Base-by-base conservation (phyloP, 2,329 filamentous ascomycete genomes). In the Rachicladosporium sp. region DNA sequence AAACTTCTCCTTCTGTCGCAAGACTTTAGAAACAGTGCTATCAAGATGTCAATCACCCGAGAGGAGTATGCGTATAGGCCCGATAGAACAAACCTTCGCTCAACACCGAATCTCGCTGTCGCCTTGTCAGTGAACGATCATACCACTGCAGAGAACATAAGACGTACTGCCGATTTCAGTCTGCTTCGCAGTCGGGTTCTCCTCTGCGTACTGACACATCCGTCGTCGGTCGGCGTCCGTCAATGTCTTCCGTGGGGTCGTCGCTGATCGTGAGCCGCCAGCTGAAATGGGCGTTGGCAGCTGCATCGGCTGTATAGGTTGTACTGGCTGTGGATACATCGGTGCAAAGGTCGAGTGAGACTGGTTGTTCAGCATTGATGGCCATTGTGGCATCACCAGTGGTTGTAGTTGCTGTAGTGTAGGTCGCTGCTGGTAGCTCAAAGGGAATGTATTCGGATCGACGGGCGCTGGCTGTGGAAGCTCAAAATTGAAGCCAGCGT, bases 21-120 rank as follows among this genome's bases (percentile, higher is more conserved):
- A 64, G 40, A 96, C 91, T 60, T 98, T 98, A 40, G 91, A 98
- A n/a, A 98, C 91, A 36, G 91, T 98, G 66, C 91, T 98, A 60
- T 41, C 54, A 37, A 30, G 35, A 13, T 10, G 15, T 11, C 10
- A 12, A 19, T 11, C 21, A 19, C 32, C 3, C 35, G 31, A 43
- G 37, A 33, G 46, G 46, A 40, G n/a, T 10, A 12, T 19, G 21
- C 15, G 13, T 23, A 7, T 27, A 27, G 8, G 23, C 23, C 23
- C 23, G 23, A 27, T 27, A 8, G 6, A 27, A 27, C 66, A 60
- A 78, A 96, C 91, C 91, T 96, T 80, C 91, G 71, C 66, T 98
- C 91, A 38, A 98, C 91, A 29, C 88, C 89, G 64, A 98, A 98
- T 58, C 87, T 78, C 43, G 80, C 82, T 83, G 50, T 29, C 40